Evolutionary conservation across 805 yeast species (phyloP), one percentile per base, ranked within the genome.

Genomic region (Monosporozyma aquatica): DNA sequence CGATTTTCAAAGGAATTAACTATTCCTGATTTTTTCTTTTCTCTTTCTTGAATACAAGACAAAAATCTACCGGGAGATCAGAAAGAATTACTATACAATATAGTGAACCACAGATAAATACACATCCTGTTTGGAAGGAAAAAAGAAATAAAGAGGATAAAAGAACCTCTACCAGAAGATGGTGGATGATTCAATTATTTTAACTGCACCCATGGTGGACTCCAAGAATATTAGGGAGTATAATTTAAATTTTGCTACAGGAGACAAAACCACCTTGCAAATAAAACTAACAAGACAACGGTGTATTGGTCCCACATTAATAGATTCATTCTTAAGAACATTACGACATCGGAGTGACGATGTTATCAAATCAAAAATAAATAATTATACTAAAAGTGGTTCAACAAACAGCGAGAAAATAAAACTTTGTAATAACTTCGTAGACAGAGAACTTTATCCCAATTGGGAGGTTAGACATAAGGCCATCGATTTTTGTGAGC

Each of bases 401-500:
- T 36, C 51, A 0, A 41, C 35, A 4, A 32, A 36, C 6, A 35
- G n/a, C n/a, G 42, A 30, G 13, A 56, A 50, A 37, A 36, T 29
- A 0, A 41, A 43, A 1, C 52, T 59, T 6, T 75, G 79, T 48
- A 37, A 54, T 18, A 56, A 54, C 6, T 64, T 71, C 33, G 51
- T 70, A 1, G 38, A 54, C 11, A 47, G 57, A 2, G 64, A 69
- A 26, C 41, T 75, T n/a, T 65, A 60, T 44, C 71, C 72, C 6
- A 68, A 67, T 32, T 75, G 80, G 80, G 47, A 51, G n/a, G 58
- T 63, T 20, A 58, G 80, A 43, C 41, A 58, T 1, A 45, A 53
- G 3, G 62, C 68, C 1, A 67, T 75, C 21, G 52, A 56, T n/a
- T 73, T 55, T 47, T 75, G 80, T 49, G 53, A 60, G 6, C 22